Percentiles rank a stretch among this genome's conserved stretches.
Evolutionary conservation across 495 filamentous ascomycete species (phyloP).

Genomic region (Talaromyces stipitatus): DNA sequence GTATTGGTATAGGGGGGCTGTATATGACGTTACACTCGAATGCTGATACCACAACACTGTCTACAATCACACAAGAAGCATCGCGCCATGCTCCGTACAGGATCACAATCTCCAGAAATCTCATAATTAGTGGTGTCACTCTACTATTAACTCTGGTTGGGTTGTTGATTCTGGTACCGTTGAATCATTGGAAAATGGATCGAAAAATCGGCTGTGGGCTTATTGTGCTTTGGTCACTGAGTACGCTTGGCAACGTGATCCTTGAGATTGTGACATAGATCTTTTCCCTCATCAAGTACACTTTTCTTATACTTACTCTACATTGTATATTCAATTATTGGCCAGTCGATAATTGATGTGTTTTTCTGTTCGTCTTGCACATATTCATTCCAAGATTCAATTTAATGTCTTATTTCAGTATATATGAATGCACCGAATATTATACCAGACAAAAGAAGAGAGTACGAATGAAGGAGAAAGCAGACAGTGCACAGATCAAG

Average conservation of each 20-base stretch:
- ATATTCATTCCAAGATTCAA: too few species aligned
- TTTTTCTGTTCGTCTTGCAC: neutral
- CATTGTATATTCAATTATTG: neutral
- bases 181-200: constrained; percentile 88
- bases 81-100: constrained; percentile 57
- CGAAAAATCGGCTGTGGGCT: constrained; percentile 73
- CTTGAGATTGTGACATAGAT: constrained; percentile 54
- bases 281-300: too few species aligned
- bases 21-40: constrained; percentile 62
- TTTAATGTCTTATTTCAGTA: too few species aligned
- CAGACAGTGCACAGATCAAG: too few species aligned
- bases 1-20: constrained; percentile 79
- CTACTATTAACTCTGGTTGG: constrained; percentile 73
- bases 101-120: constrained; percentile 73
- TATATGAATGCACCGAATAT: too few species aligned
- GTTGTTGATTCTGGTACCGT: constrained; percentile 71
- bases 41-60: constrained; percentile 5
- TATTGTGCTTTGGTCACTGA: constrained; percentile 77
- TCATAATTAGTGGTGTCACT: constrained; percentile 74
- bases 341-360: neutral
- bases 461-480: too few species aligned
- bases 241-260: constrained; percentile 73
- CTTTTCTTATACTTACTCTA: too few species aligned
- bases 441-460: too few species aligned
- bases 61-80: constrained; percentile 32